These are phyloP conservation scores for Talaromyces sp. DNA, from an alignment of 2,329 filamentous ascomycete species.

Conservation along the genomic window DNA sequence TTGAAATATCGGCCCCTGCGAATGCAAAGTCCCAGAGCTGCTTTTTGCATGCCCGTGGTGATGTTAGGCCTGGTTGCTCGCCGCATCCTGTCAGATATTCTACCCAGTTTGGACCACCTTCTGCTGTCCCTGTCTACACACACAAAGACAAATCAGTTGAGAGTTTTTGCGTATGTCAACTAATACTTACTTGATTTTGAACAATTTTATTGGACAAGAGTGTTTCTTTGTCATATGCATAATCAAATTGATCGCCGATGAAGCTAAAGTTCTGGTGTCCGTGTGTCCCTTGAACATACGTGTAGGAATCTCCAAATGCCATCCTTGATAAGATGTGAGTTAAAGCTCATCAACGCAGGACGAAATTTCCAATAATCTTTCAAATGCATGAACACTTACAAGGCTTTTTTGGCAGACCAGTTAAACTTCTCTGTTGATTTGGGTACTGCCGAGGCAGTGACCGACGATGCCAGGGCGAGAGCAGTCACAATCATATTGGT, in stretches of 20 bases:
- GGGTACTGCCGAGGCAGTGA: slow-evolving; percentile 9
- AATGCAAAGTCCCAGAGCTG: slow-evolving; percentile 63
- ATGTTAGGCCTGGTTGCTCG: slow-evolving; percentile 46
- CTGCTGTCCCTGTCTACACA: slow-evolving; percentile 50
- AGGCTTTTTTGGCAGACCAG: slow-evolving; percentile 18
- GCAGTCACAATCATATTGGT: background rate
- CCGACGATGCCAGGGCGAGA: background rate
- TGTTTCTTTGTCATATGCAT: slow-evolving; percentile 47
- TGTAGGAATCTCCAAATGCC: slow-evolving; percentile 38
- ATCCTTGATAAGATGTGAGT: slow-evolving; percentile 15
- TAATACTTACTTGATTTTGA: slow-evolving; percentile 45
- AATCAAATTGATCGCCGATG: slow-evolving; percentile 56
- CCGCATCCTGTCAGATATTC: slow-evolving; percentile 58
- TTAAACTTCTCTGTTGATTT: slow-evolving; percentile 14
- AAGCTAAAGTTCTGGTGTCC: slow-evolving; percentile 57
- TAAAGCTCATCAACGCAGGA: background rate
- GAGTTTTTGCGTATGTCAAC: background rate
- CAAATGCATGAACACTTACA: slow-evolving; percentile 9
- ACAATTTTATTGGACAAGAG: slow-evolving; percentile 55
- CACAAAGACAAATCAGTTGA: background rate
- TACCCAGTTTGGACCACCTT: slow-evolving; percentile 59
- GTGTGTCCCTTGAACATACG: slow-evolving; percentile 57
- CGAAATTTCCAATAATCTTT: background rate
- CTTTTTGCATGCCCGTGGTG: slow-evolving; percentile 47
- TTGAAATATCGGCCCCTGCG: slow-evolving; percentile 55